These are phyloP conservation scores for Herpetospermum pedunculosum DNA, from an alignment of 306 rosid species.

Conservation along the genomic window DNA sequence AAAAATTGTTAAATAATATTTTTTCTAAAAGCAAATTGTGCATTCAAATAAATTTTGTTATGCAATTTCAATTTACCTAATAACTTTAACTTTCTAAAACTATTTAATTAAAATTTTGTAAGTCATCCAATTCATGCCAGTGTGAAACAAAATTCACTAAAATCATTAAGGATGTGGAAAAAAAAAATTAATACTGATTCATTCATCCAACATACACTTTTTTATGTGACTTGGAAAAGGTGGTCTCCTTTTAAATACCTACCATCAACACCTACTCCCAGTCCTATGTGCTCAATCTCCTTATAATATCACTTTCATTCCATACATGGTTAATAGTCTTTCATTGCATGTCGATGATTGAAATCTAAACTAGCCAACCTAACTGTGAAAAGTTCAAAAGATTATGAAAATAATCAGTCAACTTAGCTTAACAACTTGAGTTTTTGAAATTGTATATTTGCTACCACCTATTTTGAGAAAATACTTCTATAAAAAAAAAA, in stretches of 20 bases:
- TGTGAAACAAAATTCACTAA: not conserved
- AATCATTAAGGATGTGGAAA: not conserved
- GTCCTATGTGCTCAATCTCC: not conserved
- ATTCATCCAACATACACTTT: not conserved
- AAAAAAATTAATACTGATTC: not conserved
- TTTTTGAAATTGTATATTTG: not conserved
- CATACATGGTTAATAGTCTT: not conserved
- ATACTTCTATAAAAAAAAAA: not conserved
- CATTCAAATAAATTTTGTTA: not conserved
- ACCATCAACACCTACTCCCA: not conserved
- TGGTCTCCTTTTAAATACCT: not conserved
- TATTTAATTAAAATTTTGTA: not conserved
- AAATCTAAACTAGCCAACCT: not conserved
- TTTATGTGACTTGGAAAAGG: not conserved
- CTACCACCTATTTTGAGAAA: not conserved
- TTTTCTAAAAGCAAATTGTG: not conserved
- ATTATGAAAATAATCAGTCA: not conserved
- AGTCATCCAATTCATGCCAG: not conserved
- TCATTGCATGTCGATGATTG: not conserved
- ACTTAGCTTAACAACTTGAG: not conserved
- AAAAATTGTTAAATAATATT: not conserved
- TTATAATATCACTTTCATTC: not conserved
- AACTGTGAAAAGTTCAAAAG: not conserved
- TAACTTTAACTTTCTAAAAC: not conserved
- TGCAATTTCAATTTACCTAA: not conserved